Conservation (phyloP, 768 basidiomycete genomes). For the Pulveroboletus sp. region DNA sequence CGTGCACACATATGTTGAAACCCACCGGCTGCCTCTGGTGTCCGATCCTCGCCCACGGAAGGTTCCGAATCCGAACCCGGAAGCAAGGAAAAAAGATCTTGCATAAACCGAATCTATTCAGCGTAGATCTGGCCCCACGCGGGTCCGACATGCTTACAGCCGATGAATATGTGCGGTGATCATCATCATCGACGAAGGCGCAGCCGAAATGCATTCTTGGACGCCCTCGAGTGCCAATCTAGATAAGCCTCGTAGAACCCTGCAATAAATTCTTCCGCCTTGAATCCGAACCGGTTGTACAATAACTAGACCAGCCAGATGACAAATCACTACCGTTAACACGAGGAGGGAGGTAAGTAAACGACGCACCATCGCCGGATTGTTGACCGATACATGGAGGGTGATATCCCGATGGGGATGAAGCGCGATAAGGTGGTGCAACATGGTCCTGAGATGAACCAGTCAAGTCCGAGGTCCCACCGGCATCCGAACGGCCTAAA, state of each 20-base stretch:
- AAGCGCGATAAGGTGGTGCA: slow-evolving; percentile 69
- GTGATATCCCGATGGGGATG: slow-evolving; percentile 79
- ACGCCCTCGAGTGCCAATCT: slow-evolving; percentile 63
- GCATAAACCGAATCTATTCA: background rate
- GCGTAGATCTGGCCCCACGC: background rate
- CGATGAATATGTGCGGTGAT: background rate
- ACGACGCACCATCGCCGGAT: slow-evolving; percentile 65
- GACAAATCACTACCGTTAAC: background rate
- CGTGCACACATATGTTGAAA: too few relatives aligned
- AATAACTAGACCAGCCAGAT: slow-evolving; percentile 45
- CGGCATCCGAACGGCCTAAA: background rate
- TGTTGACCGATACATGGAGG: slow-evolving; percentile 80
- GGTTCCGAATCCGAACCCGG: too few relatives aligned
- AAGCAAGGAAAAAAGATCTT: too few relatives aligned
- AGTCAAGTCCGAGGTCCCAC: background rate
- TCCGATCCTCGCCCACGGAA: too few relatives aligned
- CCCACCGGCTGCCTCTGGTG: too few relatives aligned
- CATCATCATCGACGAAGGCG: slow-evolving; percentile 59
- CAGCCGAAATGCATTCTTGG: slow-evolving; percentile 78
- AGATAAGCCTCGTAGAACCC: slow-evolving; percentile 82
- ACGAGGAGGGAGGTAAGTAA: background rate
- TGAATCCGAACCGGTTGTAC: slow-evolving; percentile 87
- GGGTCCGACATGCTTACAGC: background rate
- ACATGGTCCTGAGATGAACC: slow-evolving; percentile 53
- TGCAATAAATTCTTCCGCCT: slow-evolving; percentile 79